Percentiles rank a stretch among this genome's conserved stretches.
Conservation (phyloP, 2,329 filamentous ascomycete species). For the Dothistroma septosporum region DNA sequence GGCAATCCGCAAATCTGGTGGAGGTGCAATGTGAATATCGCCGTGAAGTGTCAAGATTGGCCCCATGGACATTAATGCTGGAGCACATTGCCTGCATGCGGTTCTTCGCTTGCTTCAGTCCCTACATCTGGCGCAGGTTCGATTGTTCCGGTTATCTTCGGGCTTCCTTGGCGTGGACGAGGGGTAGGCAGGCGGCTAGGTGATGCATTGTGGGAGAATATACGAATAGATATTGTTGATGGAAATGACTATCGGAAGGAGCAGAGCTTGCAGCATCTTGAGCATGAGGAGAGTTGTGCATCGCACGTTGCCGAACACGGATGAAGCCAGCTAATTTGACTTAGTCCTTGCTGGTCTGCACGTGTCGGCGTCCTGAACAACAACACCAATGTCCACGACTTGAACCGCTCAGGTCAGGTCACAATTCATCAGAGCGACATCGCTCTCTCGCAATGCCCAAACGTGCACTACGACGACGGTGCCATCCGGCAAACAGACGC, state of each 20-base stretch:
- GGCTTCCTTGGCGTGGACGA: slow-evolving; percentile 53
- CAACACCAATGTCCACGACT: slow-evolving; percentile 50
- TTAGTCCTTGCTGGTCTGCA: slow-evolving; percentile 49
- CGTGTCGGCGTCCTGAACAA: slow-evolving; percentile 60
- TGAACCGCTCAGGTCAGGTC: slow-evolving; percentile 52
- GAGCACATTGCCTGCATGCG: slow-evolving; percentile 64
- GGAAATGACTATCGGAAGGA: slow-evolving; percentile 44
- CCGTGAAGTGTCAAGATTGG: slow-evolving; percentile 55
- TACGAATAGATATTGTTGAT: slow-evolving; percentile 51
- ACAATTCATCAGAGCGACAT: slow-evolving; percentile 55
- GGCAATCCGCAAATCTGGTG: slow-evolving; percentile 53
- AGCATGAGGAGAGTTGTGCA: slow-evolving; percentile 31
- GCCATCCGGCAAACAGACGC: slow-evolving; percentile 44
- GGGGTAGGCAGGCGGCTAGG: slow-evolving; percentile 54
- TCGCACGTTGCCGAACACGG: too few relatives aligned
- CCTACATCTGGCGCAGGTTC: slow-evolving; percentile 65
- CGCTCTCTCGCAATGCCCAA: slow-evolving; percentile 3
- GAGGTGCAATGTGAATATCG: slow-evolving; percentile 56
- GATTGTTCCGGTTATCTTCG: slow-evolving; percentile 56
- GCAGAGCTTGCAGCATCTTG: slow-evolving; percentile 38
- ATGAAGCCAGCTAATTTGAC: background rate
- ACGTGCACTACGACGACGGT: slow-evolving; percentile 3
- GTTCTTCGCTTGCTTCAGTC: slow-evolving; percentile 67
- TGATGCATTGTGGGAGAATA: slow-evolving; percentile 52
- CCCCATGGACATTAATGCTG: slow-evolving; percentile 61